A percentile compares a stretch with the other conserved stretches of the same genome.
These are phyloP conservation scores for Prunus yedoensis DNA, from an alignment of 331 rosid species.

Conservation along the genomic window DNA sequence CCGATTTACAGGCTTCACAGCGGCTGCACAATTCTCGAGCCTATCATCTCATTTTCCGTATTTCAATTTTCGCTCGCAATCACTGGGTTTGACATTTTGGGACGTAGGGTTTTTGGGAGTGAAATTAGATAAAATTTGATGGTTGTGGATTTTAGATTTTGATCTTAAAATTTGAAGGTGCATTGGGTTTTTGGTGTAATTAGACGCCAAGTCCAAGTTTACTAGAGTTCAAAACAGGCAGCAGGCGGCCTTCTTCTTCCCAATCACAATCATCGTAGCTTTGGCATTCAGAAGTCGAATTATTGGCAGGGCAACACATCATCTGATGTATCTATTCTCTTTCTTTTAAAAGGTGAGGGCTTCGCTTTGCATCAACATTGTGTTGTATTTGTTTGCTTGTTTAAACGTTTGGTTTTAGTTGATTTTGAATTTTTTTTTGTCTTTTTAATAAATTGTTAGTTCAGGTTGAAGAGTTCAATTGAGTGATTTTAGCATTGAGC, in stretches of 20 bases:
- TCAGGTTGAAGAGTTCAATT: not conserved
- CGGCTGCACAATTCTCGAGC: not conserved
- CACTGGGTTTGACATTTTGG: not conserved
- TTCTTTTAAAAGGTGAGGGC: not conserved
- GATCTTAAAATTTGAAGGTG: not conserved
- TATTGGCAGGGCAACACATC: not conserved
- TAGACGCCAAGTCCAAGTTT: not conserved
- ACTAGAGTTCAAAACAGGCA: not conserved
- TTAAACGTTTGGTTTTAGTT: not conserved
- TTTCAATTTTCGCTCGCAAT: not conserved
- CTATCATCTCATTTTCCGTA: not conserved
- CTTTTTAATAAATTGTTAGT: not conserved
- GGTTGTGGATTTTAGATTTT: not conserved
- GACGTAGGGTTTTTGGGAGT: slow-evolving; percentile 6
- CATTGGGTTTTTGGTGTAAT: not conserved
- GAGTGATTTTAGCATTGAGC: not conserved
- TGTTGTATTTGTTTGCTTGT: not conserved
- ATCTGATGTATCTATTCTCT: not conserved
- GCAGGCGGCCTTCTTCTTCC: not conserved
- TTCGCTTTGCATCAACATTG: not conserved
- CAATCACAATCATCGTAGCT: not conserved
- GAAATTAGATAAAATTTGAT: not conserved
- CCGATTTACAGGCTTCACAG: not conserved
- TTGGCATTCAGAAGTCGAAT: not conserved
- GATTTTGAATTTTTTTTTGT: not conserved